Base-by-base conservation (phyloP, 306 rosid species). In the Gastrolobium villosum region DNA sequence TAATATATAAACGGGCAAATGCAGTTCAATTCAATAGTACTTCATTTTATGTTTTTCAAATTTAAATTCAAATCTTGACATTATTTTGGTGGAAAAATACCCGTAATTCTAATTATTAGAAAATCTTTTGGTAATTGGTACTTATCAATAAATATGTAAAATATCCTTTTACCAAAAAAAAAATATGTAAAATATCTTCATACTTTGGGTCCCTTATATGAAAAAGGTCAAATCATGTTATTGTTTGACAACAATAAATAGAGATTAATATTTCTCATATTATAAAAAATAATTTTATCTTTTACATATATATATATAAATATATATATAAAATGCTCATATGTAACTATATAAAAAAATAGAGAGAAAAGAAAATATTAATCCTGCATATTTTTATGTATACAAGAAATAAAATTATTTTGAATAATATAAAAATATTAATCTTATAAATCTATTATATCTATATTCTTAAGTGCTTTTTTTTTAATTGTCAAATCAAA, bases 21-120 rank as follows among this genome's bases (percentile, higher is more conserved):
- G 13, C 10, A 14, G 13, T 14, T 31, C 60, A 60, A 37, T 73
- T 6, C 34, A 43, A 30, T 61, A 7, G 28, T 28, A 20, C 31
- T 75, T 63, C 14, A 44, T 14, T 30, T 13, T 20, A 20, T 20
- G 26, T 20, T 20, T 11, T 73, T 43, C 10, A 73, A 59, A 43
- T 74, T 60, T 14, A 45, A 74, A 59, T 61, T 61, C 70, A 60
- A 34, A 61, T 74, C 1, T 59, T 32, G 11, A 45, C 49, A 46
- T 14, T 60, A 10, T 5, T 34, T 46, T 13, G 7, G 39, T 74
- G 37, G 54, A 32, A 48, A 43, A 13, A 6, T 28, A 14, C 43
- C 14, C 34, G 2, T 30, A 13, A 4, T 54, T 56, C 31, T 41
- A 52, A 52, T 52, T 9, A 3, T 67, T 4, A 14, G 8, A 64